These are phyloP conservation scores for Lasiodiplodia sp. DNA, from an alignment of 2,329 filamentous ascomycete genomes.

Conservation along the genomic window DNA sequence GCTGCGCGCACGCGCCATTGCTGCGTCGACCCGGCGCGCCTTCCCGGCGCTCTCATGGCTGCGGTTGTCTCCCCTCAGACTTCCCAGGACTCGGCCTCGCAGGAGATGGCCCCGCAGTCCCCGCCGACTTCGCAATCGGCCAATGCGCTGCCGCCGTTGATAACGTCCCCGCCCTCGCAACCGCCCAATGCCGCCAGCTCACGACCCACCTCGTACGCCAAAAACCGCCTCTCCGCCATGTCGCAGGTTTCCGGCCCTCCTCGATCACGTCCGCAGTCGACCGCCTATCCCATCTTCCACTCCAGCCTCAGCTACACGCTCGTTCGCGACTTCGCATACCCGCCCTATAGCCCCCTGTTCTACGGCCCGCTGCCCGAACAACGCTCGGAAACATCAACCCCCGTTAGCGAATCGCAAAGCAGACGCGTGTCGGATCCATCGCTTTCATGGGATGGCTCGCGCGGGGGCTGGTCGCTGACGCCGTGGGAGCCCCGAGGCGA, in stretches of 20 bases:
- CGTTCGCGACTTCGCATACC: constrained; percentile 96
- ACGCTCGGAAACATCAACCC: constrained; percentile 84
- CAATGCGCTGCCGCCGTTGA: constrained; percentile 57
- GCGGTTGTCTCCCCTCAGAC: constrained; percentile 46
- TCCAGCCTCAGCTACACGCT: constrained; percentile 87
- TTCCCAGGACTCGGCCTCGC: constrained; percentile 35
- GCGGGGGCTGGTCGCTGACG: constrained; percentile 62
- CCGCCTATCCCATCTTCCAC: constrained; percentile 81
- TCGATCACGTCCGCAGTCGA: constrained; percentile 80
- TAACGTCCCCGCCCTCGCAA: constrained; percentile 58
- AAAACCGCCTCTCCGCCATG: constrained; percentile 81
- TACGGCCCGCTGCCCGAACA: constrained; percentile 87
- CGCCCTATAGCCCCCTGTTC: constrained; percentile 81
- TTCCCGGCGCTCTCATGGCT: constrained; percentile 40
- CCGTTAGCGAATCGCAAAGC: constrained; percentile 72
- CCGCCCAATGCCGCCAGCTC: constrained; percentile 63
- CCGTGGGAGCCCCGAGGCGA: constrained; percentile 64
- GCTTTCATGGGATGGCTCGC: constrained; percentile 75
- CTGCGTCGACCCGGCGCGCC: constrained; percentile 6
- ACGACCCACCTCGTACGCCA: constrained; percentile 69
- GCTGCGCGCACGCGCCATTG: constrained; percentile 19
- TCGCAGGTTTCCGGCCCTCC: constrained; percentile 70
- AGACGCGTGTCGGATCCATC: constrained; percentile 82
- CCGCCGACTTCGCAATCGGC: constrained; percentile 44
- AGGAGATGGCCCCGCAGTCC: constrained; percentile 30